A percentile compares a stretch with the other conserved stretches of the same genome.
Evolutionary conservation across 306 rosid genomes (phyloP).

Genomic region (Parietaria judaica): DNA sequence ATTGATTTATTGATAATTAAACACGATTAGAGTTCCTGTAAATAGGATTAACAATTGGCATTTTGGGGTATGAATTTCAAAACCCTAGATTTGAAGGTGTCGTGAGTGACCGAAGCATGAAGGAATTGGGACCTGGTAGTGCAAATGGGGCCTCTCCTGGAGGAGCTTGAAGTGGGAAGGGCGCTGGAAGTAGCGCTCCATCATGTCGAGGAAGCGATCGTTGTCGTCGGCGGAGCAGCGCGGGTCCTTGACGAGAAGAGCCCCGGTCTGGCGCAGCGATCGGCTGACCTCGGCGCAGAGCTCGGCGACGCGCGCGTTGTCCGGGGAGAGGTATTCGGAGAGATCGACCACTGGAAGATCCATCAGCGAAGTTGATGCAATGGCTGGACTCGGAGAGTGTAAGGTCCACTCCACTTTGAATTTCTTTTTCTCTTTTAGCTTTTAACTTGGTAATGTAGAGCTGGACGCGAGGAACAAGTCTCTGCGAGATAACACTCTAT

Average conservation of each 20-base stretch:
- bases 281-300: conserved; percentile 66
- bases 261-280: conserved; percentile 73
- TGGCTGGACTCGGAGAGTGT: too few relatives aligned
- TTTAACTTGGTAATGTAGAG: too few relatives aligned
- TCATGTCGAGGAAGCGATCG: conserved; percentile 91
- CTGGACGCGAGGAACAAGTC: too few relatives aligned
- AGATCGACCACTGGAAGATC: conserved; percentile 76
- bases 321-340: conserved; percentile 33
- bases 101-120: neutral
- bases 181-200: conserved; percentile 68
- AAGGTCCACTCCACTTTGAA: too few relatives aligned
- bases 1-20: too few relatives aligned
- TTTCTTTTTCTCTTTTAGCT: too few relatives aligned
- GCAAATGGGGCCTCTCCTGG: conserved; percentile 79
- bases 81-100: too few relatives aligned
- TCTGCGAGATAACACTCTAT: too few relatives aligned
- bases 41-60: too few relatives aligned
- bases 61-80: too few relatives aligned
- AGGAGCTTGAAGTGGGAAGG: conserved; percentile 56
- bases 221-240: conserved; percentile 72
- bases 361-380: conserved; percentile 21
- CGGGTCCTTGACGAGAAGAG: conserved; percentile 72
- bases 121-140: conserved; percentile 55
- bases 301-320: conserved; percentile 3
- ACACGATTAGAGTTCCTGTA: too few relatives aligned